Evolutionary conservation across 768 basidiomycete species (phyloP).

Genomic region (Mycena albidolilacea): DNA sequence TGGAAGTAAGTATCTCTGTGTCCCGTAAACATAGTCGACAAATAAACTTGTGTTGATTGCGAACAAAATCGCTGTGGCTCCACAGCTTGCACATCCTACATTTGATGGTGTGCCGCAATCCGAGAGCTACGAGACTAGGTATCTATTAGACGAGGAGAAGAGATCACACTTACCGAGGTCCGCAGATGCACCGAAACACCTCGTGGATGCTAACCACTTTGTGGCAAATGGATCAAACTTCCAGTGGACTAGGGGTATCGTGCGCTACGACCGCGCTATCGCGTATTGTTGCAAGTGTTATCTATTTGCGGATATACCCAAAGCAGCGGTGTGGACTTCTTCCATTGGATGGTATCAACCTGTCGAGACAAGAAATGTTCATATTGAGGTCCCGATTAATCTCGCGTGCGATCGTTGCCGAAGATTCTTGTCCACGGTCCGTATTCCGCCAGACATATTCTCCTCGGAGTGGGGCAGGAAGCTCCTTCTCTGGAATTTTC

Average conservation of each 20-base stretch:
- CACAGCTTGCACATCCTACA: no score
- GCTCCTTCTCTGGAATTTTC: neutral
- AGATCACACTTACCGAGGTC: no score
- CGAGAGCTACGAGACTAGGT: no score
- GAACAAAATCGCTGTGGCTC: no score
- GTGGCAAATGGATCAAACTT: neutral
- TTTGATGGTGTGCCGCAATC: no score
- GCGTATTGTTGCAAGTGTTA: neutral
- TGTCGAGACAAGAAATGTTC: neutral
- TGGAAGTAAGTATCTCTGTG: no score
- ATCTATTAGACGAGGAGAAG: no score
- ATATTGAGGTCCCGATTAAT: neutral
- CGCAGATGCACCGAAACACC: no score
- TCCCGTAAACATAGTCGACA: no score
- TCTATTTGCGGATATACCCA: neutral
- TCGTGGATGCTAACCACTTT: neutral
- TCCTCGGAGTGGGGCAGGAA: neutral
- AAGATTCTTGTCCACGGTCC: neutral
- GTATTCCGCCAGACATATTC: neutral
- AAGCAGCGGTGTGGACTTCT: neutral
- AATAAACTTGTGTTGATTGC: no score
- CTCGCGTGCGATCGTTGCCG: neutral
- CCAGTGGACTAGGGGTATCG: neutral
- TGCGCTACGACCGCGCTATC: neutral
- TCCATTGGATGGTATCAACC: neutral